Conservation (phyloP, 2,329 filamentous ascomycete genomes). For the Colletotrichum tamarilloi region DNA sequence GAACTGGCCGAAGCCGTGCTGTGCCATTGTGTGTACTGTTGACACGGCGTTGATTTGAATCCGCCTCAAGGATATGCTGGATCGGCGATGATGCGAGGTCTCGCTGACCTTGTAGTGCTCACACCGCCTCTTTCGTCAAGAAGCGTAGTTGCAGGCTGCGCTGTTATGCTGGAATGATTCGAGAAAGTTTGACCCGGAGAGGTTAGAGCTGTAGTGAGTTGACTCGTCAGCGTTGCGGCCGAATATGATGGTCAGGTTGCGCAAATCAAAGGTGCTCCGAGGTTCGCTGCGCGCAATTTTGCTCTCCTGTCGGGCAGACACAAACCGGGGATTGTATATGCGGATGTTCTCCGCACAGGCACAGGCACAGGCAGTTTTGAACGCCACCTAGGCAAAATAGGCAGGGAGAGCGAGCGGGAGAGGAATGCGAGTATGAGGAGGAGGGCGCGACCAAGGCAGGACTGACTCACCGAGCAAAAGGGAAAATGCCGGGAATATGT, state of each 20-base stretch:
- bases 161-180: background rate
- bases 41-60: background rate
- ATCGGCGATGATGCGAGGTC: conserved; percentile 9
- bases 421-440: background rate
- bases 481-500: background rate
- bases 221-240: conserved; percentile 16
- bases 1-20: conserved; percentile 68
- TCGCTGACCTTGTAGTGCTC: background rate
- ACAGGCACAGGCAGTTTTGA: conserved; percentile 11
- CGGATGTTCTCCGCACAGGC: conserved; percentile 21
- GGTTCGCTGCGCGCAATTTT: background rate
- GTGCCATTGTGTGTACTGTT: conserved; percentile 56
- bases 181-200: background rate
- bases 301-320: background rate
- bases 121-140: conserved; percentile 25
- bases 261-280: background rate
- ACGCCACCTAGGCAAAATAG: conserved; percentile 18
- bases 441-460: conserved; percentile 7
- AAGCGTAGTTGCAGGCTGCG: background rate
- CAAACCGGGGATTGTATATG: conserved; percentile 9
- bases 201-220: background rate
- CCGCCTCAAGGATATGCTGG: background rate
- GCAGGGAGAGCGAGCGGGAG: background rate
- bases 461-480: conserved; percentile 22
- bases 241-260: background rate